phyloP scores from a whole-genome alignment of 2,329 filamentous ascomycete species.

The Penicillium polonicum region DNA sequence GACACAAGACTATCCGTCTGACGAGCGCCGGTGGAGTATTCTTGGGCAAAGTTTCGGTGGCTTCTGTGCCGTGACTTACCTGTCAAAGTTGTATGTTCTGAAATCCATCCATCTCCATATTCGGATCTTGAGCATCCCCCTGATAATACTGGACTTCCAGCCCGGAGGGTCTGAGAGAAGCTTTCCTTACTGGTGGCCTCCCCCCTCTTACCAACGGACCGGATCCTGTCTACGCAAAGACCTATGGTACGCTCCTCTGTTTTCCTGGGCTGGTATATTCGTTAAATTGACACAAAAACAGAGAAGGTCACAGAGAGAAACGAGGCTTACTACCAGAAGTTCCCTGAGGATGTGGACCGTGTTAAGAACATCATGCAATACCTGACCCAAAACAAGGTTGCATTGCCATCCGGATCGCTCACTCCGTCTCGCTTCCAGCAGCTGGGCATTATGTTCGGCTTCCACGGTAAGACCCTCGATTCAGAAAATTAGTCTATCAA shows the following conservation, averaged over 20 bases:
- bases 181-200: conserved; percentile 80
- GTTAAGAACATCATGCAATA: conserved; percentile 67
- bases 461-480: conserved; percentile 56
- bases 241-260: conserved; percentile 53
- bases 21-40: conserved; percentile 76
- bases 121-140: background rate
- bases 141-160: conserved; percentile 28
- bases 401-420: conserved; percentile 68
- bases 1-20: conserved; percentile 65
- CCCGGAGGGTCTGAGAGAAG: conserved; percentile 75
- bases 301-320: conserved; percentile 70
- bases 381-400: conserved; percentile 62
- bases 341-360: conserved; percentile 70
- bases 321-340: conserved; percentile 77
- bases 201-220: conserved; percentile 70
- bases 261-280: background rate
- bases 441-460: conserved; percentile 74
- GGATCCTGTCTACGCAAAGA: conserved; percentile 71
- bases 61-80: conserved; percentile 79
- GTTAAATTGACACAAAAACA: conserved; percentile 23
- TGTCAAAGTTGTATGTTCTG: conserved; percentile 65
- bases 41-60: conserved; percentile 93
- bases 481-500: background rate
- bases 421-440: conserved; percentile 74
- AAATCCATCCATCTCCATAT: background rate